A percentile compares a stretch with the other conserved stretches of the same genome.
Evolutionary conservation across 495 filamentous ascomycete genomes (phyloP).

Genomic region (Penicillium canescens): DNA sequence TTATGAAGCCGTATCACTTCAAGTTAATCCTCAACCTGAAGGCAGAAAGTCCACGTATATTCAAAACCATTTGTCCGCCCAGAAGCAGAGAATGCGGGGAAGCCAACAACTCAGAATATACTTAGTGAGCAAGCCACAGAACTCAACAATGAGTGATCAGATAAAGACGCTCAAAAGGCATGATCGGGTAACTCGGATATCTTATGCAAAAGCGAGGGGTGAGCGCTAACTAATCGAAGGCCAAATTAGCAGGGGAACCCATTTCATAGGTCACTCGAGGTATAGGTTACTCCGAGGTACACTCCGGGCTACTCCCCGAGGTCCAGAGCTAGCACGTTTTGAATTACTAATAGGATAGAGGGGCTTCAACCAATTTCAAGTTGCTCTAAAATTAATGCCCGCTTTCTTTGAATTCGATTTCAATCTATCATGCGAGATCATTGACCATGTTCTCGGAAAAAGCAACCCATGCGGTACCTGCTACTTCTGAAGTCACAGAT

Average conservation of each 20-base stretch:
- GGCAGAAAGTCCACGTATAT: too few relatives aligned
- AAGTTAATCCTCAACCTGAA: too few relatives aligned
- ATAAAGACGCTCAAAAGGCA: too few relatives aligned
- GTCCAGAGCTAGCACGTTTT: background rate
- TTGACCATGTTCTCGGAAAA: conserved; percentile 1
- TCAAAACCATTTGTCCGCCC: too few relatives aligned
- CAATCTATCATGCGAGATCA: background rate
- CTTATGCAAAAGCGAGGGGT: too few relatives aligned
- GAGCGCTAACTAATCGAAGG: background rate
- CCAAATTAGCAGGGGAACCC: too few relatives aligned
- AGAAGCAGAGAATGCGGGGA: too few relatives aligned
- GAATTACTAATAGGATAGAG: conserved; percentile 3
- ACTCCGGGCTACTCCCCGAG: background rate
- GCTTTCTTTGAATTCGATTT: background rate
- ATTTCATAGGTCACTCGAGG: background rate
- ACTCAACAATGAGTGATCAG: too few relatives aligned
- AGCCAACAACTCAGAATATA: too few relatives aligned
- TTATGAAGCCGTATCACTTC: too few relatives aligned
- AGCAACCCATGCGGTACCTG: background rate
- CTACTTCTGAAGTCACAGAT: background rate
- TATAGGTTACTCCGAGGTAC: background rate
- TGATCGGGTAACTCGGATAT: too few relatives aligned
- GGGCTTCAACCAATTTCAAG: background rate
- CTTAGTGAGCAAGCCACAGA: too few relatives aligned
- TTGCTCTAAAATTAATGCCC: background rate